Evolutionary conservation across 2,329 filamentous ascomycete species (phyloP).

Genomic region (Fusarium sp.): DNA sequence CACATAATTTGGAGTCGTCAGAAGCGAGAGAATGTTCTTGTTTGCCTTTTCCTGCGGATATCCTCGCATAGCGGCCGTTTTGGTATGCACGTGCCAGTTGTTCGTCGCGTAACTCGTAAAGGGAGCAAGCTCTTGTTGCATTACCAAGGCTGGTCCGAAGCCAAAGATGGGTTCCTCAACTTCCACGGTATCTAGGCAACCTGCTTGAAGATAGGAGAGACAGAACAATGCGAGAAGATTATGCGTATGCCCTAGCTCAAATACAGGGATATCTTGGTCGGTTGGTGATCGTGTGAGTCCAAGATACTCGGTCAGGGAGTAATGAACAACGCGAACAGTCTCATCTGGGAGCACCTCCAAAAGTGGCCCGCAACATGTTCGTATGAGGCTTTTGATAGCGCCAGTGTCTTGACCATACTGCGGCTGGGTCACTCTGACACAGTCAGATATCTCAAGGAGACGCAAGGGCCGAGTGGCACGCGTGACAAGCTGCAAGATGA

Average conservation of each 20-base stretch:
- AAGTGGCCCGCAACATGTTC: conserved; percentile 52
- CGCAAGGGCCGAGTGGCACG: conserved; percentile 53
- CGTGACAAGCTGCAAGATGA: conserved; percentile 52
- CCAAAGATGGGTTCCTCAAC: not conserved
- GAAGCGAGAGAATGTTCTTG: not conserved
- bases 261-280: not conserved
- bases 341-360: conserved; percentile 56
- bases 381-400: conserved; percentile 49
- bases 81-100: not conserved
- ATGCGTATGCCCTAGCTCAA: not conserved
- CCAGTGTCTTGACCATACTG: conserved; percentile 21
- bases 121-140: not conserved
- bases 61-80: not conserved
- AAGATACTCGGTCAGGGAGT: conserved; percentile 58
- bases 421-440: conserved; percentile 31
- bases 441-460: conserved; percentile 51
- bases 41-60: not conserved
- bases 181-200: not conserved
- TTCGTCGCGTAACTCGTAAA: not conserved
- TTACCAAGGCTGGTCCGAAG: not conserved
- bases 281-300: not conserved
- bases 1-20: not conserved
- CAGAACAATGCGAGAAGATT: not conserved
- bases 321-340: conserved; percentile 54
- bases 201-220: not conserved